These are phyloP conservation scores for Hippophae tibetana DNA, from an alignment of 306 rosid genomes.

Conservation along the genomic window DNA sequence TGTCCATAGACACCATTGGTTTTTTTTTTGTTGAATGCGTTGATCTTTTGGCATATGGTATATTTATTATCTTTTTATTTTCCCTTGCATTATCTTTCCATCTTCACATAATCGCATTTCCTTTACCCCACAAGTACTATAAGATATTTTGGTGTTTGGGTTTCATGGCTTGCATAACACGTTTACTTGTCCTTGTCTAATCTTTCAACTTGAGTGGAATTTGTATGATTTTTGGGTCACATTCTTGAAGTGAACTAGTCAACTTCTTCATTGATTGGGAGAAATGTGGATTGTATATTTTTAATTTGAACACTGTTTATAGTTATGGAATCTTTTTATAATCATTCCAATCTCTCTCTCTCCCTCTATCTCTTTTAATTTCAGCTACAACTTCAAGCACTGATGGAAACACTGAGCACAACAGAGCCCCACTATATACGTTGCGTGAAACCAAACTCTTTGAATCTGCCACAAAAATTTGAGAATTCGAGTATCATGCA, in stretches of 20 bases:
- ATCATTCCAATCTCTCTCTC: background rate
- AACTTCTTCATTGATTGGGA: background rate
- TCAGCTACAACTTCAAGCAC: conserved; percentile 98
- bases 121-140: background rate
- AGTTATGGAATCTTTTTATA: background rate
- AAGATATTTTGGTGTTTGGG: background rate
- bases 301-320: background rate
- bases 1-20: too few relatives aligned
- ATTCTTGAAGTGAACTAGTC: background rate
- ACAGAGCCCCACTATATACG: conserved; percentile 97
- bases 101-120: too few relatives aligned
- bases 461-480: conserved; percentile 78
- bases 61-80: too few relatives aligned
- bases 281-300: conserved; percentile 2
- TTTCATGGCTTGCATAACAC: background rate
- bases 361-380: conserved; percentile 7
- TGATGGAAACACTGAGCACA: conserved; percentile 77
- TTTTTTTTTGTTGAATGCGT: too few relatives aligned
- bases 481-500: conserved; percentile 85
- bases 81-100: too few relatives aligned
- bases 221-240: background rate
- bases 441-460: conserved; percentile 92
- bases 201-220: background rate
- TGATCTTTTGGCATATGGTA: too few relatives aligned
- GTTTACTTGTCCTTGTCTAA: background rate